Base-by-base conservation (phyloP, 441 rosid species). In the Populus hybrid region DNA sequence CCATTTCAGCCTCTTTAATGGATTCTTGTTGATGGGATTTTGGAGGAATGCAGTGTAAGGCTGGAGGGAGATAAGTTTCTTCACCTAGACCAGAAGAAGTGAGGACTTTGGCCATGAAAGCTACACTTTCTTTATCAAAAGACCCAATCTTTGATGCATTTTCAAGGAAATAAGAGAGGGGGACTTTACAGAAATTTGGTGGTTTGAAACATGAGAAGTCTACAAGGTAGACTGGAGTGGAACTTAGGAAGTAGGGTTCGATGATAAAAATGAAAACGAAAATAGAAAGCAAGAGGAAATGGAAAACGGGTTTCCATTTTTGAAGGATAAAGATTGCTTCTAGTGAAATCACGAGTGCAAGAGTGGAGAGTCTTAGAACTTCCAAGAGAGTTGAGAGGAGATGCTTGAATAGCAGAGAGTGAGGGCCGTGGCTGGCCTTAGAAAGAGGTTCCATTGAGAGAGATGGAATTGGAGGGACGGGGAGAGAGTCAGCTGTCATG, bases 1-100 rank as follows among this genome's bases (percentile, higher is more conserved):
- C 86, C 88, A 85, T 85, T 75, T 88, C 73, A 2, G 71, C 88
- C 84, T 89, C 93, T 57, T 78, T 59, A 59, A 86, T 73, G 78
- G 86, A 80, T 70, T 86, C 86, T 63, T 21, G 74, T 26, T 81
- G 85, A 26, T 77, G 74, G 73, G 87, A 78, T 75, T 78, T 85
- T 1, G 90, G 91, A 21, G 93, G 93, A 74, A 85, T 82, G 79
- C 69, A 73, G 72, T 88, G 91, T 8, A 88, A 78, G 2, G 84
- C 83, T 18, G 93, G 93, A 80, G 93, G 93, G 34, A 89, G 89
- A 78, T 80, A 84, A 1, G 93, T 88, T 38, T 89, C 82, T 61
- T 86, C 74, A 67, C 93, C 73, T 57, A 77, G 86, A 21, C 91
- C 89, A 0, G 91, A 86, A 71, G 86, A 84, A 57, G 71, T 5